Percentiles rank a stretch among this genome's conserved stretches.
phyloP scores from a whole-genome alignment of 2,329 filamentous ascomycete species.

The Diplodia sapinea region DNA sequence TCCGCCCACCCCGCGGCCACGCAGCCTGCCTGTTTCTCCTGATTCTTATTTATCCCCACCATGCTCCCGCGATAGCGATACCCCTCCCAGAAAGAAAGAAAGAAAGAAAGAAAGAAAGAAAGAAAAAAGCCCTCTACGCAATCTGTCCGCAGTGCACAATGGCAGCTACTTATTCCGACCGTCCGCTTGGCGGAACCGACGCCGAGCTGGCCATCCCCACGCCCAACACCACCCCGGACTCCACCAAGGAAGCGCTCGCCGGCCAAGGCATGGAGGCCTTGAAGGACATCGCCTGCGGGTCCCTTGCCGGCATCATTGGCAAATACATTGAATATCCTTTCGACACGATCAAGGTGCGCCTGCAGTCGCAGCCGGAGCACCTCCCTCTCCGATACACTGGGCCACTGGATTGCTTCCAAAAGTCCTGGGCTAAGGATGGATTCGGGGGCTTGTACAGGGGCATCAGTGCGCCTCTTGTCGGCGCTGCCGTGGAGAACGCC shows the following conservation, averaged over 20 bases:
- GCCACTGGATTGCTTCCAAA: conserved; percentile 89
- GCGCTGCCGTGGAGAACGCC: conserved; percentile 90
- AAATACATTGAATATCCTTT: conserved; percentile 99
- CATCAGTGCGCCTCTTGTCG: conserved; percentile 87
- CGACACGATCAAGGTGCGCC: conserved; percentile 95
- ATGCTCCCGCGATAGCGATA: conserved; percentile 46
- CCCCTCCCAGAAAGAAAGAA: conserved; percentile 3
- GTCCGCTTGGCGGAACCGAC: conserved; percentile 20
- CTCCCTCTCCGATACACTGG: conserved; percentile 82
- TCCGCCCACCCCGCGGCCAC: conserved; percentile 14
- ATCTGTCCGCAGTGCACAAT: not conserved
- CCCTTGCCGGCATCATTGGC: conserved; percentile 85
- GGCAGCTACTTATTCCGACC: conserved; percentile 30
- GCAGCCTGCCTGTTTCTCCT: conserved; percentile 10
- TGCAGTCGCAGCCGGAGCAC: conserved; percentile 92
- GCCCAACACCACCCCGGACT: conserved; percentile 19
- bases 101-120: not conserved
- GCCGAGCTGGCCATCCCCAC: conserved; percentile 22
- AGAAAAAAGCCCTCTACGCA: not conserved
- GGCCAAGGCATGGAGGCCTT: conserved; percentile 69
- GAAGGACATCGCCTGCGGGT: conserved; percentile 89
- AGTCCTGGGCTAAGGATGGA: conserved; percentile 82
- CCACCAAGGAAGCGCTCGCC: conserved; percentile 32
- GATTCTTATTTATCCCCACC: conserved; percentile 31
- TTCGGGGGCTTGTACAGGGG: conserved; percentile 84